Conservation (phyloP, 129 eudicot genomes). For the Chrysanthemum makinoi region DNA sequence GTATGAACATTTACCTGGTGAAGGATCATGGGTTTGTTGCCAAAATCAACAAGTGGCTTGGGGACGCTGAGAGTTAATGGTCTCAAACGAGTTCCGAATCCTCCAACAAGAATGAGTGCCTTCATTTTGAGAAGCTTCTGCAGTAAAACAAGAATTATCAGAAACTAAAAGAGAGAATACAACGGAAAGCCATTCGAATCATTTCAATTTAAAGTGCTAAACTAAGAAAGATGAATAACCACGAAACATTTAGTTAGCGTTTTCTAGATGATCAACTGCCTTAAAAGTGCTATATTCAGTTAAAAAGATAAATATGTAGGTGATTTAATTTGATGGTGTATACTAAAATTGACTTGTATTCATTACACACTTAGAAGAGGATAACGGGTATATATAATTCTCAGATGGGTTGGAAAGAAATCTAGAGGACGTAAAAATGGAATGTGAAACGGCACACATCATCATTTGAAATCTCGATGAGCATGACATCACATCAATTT, state of each 20-base stretch:
- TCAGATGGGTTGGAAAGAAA: slow-evolving; percentile 18
- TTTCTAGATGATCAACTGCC: slow-evolving; percentile 14
- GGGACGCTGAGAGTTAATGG: slow-evolving; percentile 90
- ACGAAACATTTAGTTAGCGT: slow-evolving; percentile 34
- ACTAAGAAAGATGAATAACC: slow-evolving; percentile 40
- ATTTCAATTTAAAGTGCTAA: slow-evolving; percentile 34
- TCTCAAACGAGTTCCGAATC: slow-evolving; percentile 95
- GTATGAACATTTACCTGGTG: slow-evolving; percentile 63
- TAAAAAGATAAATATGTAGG: slow-evolving; percentile 30
- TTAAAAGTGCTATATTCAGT: slow-evolving; percentile 25
- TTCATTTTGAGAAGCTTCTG: slow-evolving; percentile 55
- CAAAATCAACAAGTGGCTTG: slow-evolving; percentile 96
- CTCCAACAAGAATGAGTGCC: slow-evolving; percentile 99
- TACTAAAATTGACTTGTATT: slow-evolving; percentile 35
- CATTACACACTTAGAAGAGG: slow-evolving; percentile 24
- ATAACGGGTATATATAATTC: not conserved
- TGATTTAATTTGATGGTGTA: not conserved
- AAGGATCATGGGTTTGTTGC: slow-evolving; percentile 96
- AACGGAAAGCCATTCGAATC: slow-evolving; percentile 11
- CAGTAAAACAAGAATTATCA: slow-evolving; percentile 28
- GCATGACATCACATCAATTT: slow-evolving; percentile 18
- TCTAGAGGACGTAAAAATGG: not conserved
- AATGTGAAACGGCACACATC: too few relatives aligned
- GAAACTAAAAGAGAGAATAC: slow-evolving; percentile 29
- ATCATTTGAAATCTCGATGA: slow-evolving; percentile 11